A percentile compares a stretch with the other conserved stretches of the same genome.
phyloP scores from a whole-genome alignment of 129 eudicot genomes.

The Scalesia atractyloides region DNA sequence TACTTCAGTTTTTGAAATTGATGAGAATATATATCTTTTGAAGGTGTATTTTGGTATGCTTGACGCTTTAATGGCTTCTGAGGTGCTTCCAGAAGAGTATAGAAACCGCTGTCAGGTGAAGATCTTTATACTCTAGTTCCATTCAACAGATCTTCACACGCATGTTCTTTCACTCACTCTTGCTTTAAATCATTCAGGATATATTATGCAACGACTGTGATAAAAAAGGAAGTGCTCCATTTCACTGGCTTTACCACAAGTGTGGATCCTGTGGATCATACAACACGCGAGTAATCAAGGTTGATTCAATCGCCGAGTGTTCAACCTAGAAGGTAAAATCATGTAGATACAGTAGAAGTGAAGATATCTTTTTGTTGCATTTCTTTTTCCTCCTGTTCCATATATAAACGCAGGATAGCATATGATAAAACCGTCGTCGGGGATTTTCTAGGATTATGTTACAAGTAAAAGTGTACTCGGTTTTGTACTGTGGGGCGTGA shows the following conservation, averaged over 20 bases:
- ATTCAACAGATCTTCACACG: background rate
- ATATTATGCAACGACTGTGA: constrained; percentile 89
- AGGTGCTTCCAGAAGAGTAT: constrained; percentile 90
- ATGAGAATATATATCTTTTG: constrained; percentile 11
- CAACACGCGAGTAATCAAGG: constrained; percentile 90
- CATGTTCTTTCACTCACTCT: background rate
- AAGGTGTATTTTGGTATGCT: constrained; percentile 99
- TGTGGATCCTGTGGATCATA: constrained; percentile 88
- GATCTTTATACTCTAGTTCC: background rate
- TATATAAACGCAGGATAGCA: constrained; percentile 32
- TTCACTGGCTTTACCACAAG: constrained; percentile 95
- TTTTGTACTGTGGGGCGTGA: background rate
- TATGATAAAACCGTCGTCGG: constrained; percentile 22
- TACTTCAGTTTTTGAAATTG: background rate
- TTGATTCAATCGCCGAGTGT: constrained; percentile 55
- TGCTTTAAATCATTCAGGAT: constrained; percentile 50
- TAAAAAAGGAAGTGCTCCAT: constrained; percentile 76
- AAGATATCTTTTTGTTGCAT: constrained; percentile 33
- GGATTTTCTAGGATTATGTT: constrained; percentile 25
- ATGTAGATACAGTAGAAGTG: constrained; percentile 35
- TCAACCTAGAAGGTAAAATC: constrained; percentile 38
- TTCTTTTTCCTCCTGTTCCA: constrained; percentile 17
- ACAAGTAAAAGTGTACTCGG: constrained; percentile 16
- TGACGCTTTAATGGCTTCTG: constrained; percentile 95
- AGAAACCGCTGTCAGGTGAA: constrained; percentile 83